Evolutionary conservation across 148 eudicot genomes (phyloP), one percentile per base, ranked within the genome.

Genomic region (Amaranthus cruentus): DNA sequence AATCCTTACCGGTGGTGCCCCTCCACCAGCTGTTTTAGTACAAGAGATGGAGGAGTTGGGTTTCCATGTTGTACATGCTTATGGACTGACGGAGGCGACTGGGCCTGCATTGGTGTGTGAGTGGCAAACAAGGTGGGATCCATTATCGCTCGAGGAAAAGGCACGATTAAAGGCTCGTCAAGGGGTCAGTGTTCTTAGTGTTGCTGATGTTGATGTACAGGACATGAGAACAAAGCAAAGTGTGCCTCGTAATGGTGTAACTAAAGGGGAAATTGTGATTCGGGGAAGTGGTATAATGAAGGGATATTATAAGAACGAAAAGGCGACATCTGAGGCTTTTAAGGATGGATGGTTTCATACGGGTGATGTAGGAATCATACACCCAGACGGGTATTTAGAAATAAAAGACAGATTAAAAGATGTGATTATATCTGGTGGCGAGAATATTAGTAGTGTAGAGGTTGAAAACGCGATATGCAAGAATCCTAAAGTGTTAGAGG

Each of bases 271-370:
- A 57, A 88, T 92, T 21, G 88, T 88, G 6, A 81, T 89, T 0
- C 83, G 92, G 0, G 95, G 92, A 2, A 92, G 92, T 53, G 87
- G 95, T 38, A 83, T 92, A 62, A 92, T 92, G 97, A 92, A 92
- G 66, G 95, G 97, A 43, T 92, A 91, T 71, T 74, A 77, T 3
- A 87, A 88, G 60, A 81, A 91, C 59, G 80, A 84, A 51, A 63
- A 44, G 3, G 92, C 85, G 15, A 91, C 86, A 2, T 9, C 58
- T 4, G 76, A 82, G 12, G 94, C 90, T 0, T 89, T 91, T 47
- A 61, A 60, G 4, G 67, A 79, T 0, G 97, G 97, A 13, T 91
- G 97, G 97, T 89, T 87, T 47, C 60, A 78, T 28, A 89, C 97
- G 4, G 97, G 97, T 0, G 97, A 91, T 52, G 77, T 91, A 7